These are phyloP conservation scores for Tanozyma kutaoensis DNA, from an alignment of 805 yeast species.

Conservation along the genomic window DNA sequence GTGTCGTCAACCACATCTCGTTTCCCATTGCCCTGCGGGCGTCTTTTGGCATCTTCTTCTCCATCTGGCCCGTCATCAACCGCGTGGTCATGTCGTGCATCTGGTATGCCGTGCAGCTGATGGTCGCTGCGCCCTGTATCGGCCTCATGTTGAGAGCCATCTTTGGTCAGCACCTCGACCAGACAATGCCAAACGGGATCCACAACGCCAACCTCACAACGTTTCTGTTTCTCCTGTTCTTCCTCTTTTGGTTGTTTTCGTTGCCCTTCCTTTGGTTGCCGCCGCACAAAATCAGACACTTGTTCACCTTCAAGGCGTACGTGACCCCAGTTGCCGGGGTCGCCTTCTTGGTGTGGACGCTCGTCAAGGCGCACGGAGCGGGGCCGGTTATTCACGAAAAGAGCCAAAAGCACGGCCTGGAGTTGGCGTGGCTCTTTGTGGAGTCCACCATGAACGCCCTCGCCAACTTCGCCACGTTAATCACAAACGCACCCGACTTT, in stretches of 20 bases:
- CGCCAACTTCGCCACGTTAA: conserved; percentile 82
- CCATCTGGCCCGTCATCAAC: conserved; percentile 79
- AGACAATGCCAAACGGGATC: conserved; percentile 51
- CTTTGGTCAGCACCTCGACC: conserved; percentile 47
- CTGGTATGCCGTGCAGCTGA: conserved; percentile 82
- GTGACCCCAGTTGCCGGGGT: conserved; percentile 76
- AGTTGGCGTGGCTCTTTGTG: conserved; percentile 74
- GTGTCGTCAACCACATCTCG: conserved; percentile 67
- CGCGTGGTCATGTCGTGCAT: conserved; percentile 79
- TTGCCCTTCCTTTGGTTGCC: conserved; percentile 72
- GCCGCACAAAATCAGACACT: conserved; percentile 72
- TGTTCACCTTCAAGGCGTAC: conserved; percentile 72
- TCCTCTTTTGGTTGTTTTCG: conserved; percentile 69
- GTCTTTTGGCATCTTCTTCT: conserved; percentile 79
- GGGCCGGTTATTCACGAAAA: conserved; percentile 57
- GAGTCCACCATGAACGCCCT: conserved; percentile 66
- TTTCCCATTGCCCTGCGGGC: conserved; percentile 78
- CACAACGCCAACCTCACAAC: conserved; percentile 51
- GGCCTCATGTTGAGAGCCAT: conserved; percentile 53
- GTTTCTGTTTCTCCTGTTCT: conserved; percentile 61
- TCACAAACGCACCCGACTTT: conserved; percentile 82
- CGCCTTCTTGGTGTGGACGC: conserved; percentile 73
- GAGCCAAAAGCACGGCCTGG: conserved; percentile 40
- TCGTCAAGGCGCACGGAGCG: conserved; percentile 66
- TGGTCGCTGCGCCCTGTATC: conserved; percentile 80